Base-by-base conservation (phyloP, 2,329 filamentous ascomycete species). In the Apiospora pterosperma region DNA sequence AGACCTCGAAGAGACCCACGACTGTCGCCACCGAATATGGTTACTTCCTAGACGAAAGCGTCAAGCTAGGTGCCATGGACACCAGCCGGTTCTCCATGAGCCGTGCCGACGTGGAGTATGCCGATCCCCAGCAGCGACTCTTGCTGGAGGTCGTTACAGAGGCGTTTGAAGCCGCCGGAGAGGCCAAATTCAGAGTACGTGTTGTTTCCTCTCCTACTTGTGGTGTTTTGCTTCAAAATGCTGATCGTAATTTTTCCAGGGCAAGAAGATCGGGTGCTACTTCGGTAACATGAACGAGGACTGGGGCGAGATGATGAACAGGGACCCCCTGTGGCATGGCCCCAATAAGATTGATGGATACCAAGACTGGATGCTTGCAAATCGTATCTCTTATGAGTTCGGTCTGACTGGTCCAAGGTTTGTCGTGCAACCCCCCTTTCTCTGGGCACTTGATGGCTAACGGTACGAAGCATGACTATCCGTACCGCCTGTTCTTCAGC, bases 251-350 rank as follows among this genome's bases (percentile, higher is more conserved):
- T n/a, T n/a, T n/a, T n/a, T n/a, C 36, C 67, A 70, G 16, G 76
- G 75, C 19, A 73, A 70, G 55, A 44, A 64, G 5, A 72, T 77
- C 4, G 76, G 76, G 3, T 71, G 68, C 55, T 78, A 73, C 52
- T 70, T 77, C 6, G 77, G 76, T 3, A 71, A 65, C 2, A 76
- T 74, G 42, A 71, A 72, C 2, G 70, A 75, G 11, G 75, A 77
- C 63, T 77, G 73, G 72, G 42, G 65, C 19, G 68, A 71, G 14
- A 66, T 71, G 11, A 10, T 41, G 10, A 11, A 10, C 38, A 41
- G 19, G 19, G 38, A 41, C 38, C 19, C 38, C 11, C 38, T 11
- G 38, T 11, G 10, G 19, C 19, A 11, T 41, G 38, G 38, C 38
- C 38, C 19, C 19, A 11, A 41, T 19, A 41, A 41, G 38, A 19